These are phyloP conservation scores for Rheum nobile DNA, from an alignment of 148 eudicot genomes.

Conservation along the genomic window DNA sequence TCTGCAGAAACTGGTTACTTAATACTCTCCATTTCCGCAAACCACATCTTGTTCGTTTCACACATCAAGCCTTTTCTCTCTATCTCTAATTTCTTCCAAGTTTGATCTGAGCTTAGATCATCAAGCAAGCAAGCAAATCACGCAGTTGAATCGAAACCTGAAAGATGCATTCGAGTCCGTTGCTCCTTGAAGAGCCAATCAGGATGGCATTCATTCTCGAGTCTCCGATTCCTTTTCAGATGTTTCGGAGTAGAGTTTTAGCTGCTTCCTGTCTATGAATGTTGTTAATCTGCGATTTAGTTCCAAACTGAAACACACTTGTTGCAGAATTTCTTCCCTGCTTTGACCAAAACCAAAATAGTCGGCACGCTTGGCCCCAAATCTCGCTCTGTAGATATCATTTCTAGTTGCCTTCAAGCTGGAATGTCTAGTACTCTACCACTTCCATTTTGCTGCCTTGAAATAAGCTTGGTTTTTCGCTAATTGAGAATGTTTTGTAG, in stretches of 20 bases:
- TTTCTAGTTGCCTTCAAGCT: slow-evolving; percentile 70
- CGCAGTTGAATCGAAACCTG: background rate
- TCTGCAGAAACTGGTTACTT: background rate
- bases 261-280: background rate
- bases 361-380: slow-evolving; percentile 89
- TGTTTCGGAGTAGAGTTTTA: background rate
- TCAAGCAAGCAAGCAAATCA: background rate
- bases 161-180: slow-evolving; percentile 59
- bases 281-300: background rate
- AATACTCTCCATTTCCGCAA: background rate
- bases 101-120: background rate
- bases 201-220: slow-evolving; percentile 92
- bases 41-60: background rate
- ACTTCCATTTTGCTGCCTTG: background rate
- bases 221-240: background rate
- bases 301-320: background rate
- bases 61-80: background rate
- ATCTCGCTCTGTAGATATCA: slow-evolving; percentile 61
- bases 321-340: slow-evolving; percentile 59
- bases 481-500: slow-evolving; percentile 14
- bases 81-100: background rate
- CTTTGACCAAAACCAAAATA: slow-evolving; percentile 92
- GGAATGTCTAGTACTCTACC: slow-evolving; percentile 71
- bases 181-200: slow-evolving; percentile 90
- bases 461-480: background rate